Evolutionary conservation across 768 basidiomycete species (phyloP), one percentile per base, ranked within the genome.

Genomic region (Rhizopogon salebrosus): DNA sequence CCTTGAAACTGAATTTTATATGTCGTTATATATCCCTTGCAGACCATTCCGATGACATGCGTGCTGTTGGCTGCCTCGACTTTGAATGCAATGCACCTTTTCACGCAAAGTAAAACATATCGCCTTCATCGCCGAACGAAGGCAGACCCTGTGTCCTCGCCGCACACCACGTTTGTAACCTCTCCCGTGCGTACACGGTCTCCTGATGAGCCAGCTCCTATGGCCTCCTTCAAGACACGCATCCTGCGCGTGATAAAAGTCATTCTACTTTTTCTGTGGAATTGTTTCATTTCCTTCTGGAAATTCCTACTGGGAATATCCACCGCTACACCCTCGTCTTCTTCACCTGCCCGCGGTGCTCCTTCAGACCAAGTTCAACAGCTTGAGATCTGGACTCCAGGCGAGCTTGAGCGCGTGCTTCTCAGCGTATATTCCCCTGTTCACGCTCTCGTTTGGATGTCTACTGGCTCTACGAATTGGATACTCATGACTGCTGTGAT

Each of bases 381-480:
- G 63, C 69, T 93, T 48, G 83, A 88, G 48, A 76, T 87, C 42
- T 93, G 91, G 91, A 73, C 77, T 11, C 90, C 92, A 3, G 83
- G 81, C 18, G 82, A 84, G 57, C 69, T 88, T 37, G 88, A 92
- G 62, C 73, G 81, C 56, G 76, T 75, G 57, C 70, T 93, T 27
- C 85, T 93, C 55, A 76, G 79, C 38, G 67, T 90, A 23, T 93
- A 92, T 68, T 92, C 90, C 1, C 91, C 91, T 37, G 82, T 78
- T 13, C 89, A 92, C 59, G 75, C 79, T 1, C 63, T 89, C 40
- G 63, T 90, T 57, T 93, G 90, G 90, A 77, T 83, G 65, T 80
- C 81, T 39, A 83, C 83, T 24, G 76, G 75, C 6, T 75, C 82
- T 22, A 77, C 84, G 18, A 92, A 89, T 67, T 93, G 90, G 89